These are phyloP conservation scores for Lactarius akahatsu DNA, from an alignment of 768 basidiomycete species.

Conservation along the genomic window DNA sequence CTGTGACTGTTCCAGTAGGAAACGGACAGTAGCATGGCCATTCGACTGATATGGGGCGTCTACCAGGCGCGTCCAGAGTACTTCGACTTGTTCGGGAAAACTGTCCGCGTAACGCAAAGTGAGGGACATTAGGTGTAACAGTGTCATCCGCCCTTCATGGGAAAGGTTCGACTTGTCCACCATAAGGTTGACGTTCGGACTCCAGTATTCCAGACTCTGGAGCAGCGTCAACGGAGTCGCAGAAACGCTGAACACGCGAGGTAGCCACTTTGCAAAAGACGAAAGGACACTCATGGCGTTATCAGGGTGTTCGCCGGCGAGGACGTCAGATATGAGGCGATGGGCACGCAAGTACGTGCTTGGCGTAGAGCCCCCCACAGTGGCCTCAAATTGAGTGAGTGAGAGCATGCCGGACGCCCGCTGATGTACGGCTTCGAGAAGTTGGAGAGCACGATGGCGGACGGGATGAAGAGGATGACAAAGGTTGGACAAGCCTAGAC, in stretches of 20 bases:
- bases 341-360: conserved; percentile 82
- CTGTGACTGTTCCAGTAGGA: conserved; percentile 84
- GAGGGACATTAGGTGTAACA: conserved; percentile 82
- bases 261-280: conserved; percentile 72
- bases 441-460: conserved; percentile 74
- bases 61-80: conserved; percentile 77
- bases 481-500: conserved; percentile 81
- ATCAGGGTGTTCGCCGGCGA: conserved; percentile 74
- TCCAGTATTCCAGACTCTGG: conserved; percentile 82
- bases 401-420: conserved; percentile 64
- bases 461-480: conserved; percentile 64
- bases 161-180: conserved; percentile 57
- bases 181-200: conserved; percentile 70
- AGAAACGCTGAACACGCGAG: conserved; percentile 54
- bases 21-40: conserved; percentile 76
- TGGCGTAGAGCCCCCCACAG: conserved; percentile 67
- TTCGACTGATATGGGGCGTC: conserved; percentile 69
- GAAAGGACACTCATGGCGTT: conserved; percentile 63
- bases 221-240: conserved; percentile 60
- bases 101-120: conserved; percentile 71
- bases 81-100: conserved; percentile 76
- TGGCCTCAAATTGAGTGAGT: conserved; percentile 71
- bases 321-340: conserved; percentile 68
- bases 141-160: conserved; percentile 57
- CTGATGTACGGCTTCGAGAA: conserved; percentile 71